Percentiles rank a stretch among this genome's conserved stretches.
Conservation (phyloP, 2,329 filamentous ascomycete species). For the Curvularia sp. region DNA sequence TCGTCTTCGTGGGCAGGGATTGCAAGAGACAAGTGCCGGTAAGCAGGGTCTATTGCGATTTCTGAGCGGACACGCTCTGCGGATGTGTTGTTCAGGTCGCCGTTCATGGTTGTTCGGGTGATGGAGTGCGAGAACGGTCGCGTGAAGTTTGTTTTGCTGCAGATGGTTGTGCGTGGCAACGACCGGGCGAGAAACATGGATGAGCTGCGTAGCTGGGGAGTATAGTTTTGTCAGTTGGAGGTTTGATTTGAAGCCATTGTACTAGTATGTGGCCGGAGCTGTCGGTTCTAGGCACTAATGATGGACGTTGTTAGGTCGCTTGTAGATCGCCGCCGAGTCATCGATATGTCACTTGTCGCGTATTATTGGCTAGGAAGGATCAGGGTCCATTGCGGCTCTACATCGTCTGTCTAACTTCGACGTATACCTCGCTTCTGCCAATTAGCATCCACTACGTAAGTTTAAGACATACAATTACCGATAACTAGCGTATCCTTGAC, state of each 20-base stretch:
- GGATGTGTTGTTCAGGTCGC: slow-evolving; percentile 38
- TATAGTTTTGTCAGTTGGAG: no score
- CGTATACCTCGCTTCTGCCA: background rate
- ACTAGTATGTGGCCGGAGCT: background rate
- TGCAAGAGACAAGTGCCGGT: slow-evolving; percentile 49
- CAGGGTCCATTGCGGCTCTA: background rate
- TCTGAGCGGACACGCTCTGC: slow-evolving; percentile 26
- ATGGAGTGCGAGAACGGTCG: slow-evolving; percentile 10
- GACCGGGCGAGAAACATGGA: slow-evolving; percentile 9
- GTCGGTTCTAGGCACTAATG: background rate
- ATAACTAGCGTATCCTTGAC: no score
- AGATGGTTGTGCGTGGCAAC: slow-evolving; percentile 2
- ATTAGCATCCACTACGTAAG: slow-evolving; percentile 45
- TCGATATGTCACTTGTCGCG: background rate
- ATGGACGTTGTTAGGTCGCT: background rate
- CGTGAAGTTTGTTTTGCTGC: background rate
- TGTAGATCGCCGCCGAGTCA: background rate
- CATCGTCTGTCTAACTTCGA: background rate
- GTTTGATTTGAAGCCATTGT: background rate
- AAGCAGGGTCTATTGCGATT: slow-evolving; percentile 24
- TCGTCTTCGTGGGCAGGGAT: slow-evolving; percentile 59
- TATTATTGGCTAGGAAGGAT: background rate
- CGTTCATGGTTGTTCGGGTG: slow-evolving; percentile 22
- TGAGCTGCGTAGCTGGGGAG: background rate
- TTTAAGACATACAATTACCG: no score